These are phyloP conservation scores for Hypoxylon cercidicola DNA, from an alignment of 495 filamentous ascomycete genomes.

Conservation along the genomic window DNA sequence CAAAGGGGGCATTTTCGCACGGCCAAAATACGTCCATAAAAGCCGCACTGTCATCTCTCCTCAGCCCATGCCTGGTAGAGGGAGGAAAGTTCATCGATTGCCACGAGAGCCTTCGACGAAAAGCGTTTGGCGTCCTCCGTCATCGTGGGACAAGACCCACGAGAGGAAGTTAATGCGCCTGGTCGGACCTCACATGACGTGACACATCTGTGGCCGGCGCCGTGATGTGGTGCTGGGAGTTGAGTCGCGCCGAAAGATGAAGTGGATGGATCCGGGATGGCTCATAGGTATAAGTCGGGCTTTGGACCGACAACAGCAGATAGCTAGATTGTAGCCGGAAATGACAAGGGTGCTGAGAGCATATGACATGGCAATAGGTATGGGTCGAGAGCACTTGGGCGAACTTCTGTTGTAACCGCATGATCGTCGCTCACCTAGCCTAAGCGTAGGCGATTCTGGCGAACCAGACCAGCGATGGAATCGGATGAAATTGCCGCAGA, in stretches of 20 bases:
- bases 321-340: conserved; percentile 31
- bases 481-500: conserved; percentile 38
- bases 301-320: conserved; percentile 35
- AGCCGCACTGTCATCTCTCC: conserved; percentile 70
- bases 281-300: conserved; percentile 19
- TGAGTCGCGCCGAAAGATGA: conserved; percentile 29
- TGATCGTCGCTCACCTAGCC: conserved; percentile 51
- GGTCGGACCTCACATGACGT: conserved; percentile 62
- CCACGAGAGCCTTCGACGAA: conserved; percentile 44
- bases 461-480: conserved; percentile 49
- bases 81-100: conserved; percentile 49
- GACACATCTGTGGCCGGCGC: conserved; percentile 56
- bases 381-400: conserved; percentile 18
- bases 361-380: conserved; percentile 45
- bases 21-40: conserved; percentile 89
- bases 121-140: conserved; percentile 72
- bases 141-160: conserved; percentile 54
- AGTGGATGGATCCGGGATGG: conserved; percentile 39
- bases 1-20: conserved; percentile 70
- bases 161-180: conserved; percentile 81
- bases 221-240: conserved; percentile 54
- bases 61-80: conserved; percentile 52
- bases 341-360: conserved; percentile 49
- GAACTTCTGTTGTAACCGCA: conserved; percentile 54
- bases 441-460: conserved; percentile 54